A percentile compares a stretch with the other conserved stretches of the same genome.
Conservation (phyloP, 2,329 filamentous ascomycete genomes). For the Elsinoe ampelina region DNA sequence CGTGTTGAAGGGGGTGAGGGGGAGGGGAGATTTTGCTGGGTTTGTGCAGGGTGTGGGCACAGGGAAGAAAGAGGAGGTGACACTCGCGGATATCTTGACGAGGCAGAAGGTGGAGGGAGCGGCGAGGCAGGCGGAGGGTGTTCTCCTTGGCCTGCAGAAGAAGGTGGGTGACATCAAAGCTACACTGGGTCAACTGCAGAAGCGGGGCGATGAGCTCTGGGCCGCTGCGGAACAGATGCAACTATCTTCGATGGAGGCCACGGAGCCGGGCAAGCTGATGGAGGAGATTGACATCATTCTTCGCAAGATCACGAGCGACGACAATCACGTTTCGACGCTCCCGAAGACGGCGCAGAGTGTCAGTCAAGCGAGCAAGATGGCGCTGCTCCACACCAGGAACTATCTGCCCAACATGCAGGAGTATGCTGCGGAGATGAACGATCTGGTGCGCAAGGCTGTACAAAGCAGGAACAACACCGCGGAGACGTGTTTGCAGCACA, state of each 20-base stretch:
- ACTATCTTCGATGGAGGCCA: constrained; percentile 47
- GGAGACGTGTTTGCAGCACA: constrained; percentile 57
- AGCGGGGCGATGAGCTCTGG: constrained; percentile 37
- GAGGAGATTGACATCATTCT: constrained; percentile 79
- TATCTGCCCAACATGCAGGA: constrained; percentile 52
- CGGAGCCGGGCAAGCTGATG: constrained; percentile 60
- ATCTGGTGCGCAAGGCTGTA: constrained; percentile 42
- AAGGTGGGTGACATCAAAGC: constrained; percentile 35
- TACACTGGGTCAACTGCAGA: constrained; percentile 33
- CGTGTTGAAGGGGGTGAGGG: constrained; percentile 54
- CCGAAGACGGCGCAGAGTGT: constrained; percentile 56
- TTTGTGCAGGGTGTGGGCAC: constrained; percentile 25
- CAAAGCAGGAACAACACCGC: constrained; percentile 61
- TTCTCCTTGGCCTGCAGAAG: constrained; percentile 56
- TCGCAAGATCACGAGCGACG: constrained; percentile 79
- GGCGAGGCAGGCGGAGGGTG: constrained; percentile 54
- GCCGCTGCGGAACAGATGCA: constrained; percentile 37
- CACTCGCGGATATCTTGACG: constrained; percentile 68
- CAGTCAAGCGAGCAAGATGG: constrained; percentile 54
- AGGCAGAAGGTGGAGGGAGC: constrained; percentile 62
- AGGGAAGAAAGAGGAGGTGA: constrained; percentile 42
- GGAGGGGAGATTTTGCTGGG: constrained; percentile 55
- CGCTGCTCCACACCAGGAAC: constrained; percentile 53
- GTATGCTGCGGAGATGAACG: constrained; percentile 47
- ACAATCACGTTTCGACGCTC: constrained; percentile 64